Conservation (phyloP, 2,329 filamentous ascomycete species). For the Ilyonectria sp. region DNA sequence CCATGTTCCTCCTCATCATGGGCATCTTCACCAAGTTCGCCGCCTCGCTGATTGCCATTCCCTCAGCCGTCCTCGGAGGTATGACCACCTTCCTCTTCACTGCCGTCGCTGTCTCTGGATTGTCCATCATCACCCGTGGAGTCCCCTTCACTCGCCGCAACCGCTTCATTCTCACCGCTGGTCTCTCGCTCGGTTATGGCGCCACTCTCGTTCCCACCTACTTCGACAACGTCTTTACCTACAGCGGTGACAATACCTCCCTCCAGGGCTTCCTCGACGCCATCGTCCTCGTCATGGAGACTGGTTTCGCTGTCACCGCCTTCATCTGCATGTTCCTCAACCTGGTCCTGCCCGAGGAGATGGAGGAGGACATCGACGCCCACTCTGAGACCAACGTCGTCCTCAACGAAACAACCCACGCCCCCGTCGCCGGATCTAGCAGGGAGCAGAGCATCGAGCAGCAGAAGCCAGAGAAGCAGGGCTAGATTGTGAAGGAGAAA, state of each 20-base stretch:
- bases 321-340: conserved; percentile 83
- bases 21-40: conserved; percentile 89
- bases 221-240: conserved; percentile 81
- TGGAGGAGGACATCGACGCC: conserved; percentile 70
- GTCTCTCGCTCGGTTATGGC: conserved; percentile 80
- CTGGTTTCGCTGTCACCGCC: conserved; percentile 82
- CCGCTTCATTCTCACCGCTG: conserved; percentile 85
- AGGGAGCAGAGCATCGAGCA: conserved; percentile 31
- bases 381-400: conserved; percentile 39
- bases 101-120: conserved; percentile 82
- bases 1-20: conserved; percentile 83
- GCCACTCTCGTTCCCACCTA: conserved; percentile 78
- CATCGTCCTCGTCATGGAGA: conserved; percentile 80
- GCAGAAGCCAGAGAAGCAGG: conserved; percentile 26
- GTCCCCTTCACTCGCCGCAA: conserved; percentile 84
- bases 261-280: conserved; percentile 83
- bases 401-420: conserved; percentile 30
- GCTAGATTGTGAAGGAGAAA: not conserved
- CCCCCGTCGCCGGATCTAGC: conserved; percentile 26
- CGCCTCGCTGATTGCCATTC: conserved; percentile 83
- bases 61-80: conserved; percentile 74
- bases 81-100: conserved; percentile 88
- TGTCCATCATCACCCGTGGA: conserved; percentile 80
- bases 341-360: conserved; percentile 79
- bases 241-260: conserved; percentile 75